phyloP scores from a whole-genome alignment of 805 yeast species.

The Ogataea corticis region DNA sequence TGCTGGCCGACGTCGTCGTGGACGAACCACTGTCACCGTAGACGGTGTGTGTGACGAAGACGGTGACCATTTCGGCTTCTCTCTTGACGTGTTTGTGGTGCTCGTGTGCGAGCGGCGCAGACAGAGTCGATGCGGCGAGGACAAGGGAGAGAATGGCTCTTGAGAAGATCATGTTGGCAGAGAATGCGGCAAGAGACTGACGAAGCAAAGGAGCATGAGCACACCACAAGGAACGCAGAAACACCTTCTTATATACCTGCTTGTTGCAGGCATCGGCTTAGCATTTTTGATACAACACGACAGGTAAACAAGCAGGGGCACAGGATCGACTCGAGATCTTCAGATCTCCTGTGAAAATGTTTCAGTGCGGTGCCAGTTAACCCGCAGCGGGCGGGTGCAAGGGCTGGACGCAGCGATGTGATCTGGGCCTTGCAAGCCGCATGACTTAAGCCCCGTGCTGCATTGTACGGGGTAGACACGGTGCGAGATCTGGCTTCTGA shows the following conservation, averaged over 20 bases:
- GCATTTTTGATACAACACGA: neutral
- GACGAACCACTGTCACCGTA: no score
- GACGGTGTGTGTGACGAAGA: conserved; percentile 22
- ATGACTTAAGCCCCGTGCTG: no score
- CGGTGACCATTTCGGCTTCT: conserved; percentile 42
- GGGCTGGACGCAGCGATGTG: neutral
- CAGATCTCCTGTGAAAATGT: conserved; percentile 1
- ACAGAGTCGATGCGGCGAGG: conserved; percentile 16
- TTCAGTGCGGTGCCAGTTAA: conserved; percentile 1
- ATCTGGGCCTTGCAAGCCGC: neutral
- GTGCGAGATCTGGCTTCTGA: neutral
- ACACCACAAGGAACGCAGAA: neutral
- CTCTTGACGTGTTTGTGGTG: conserved; percentile 50
- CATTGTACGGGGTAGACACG: conserved; percentile 2
- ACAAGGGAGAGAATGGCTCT: conserved; percentile 10
- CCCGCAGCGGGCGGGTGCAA: neutral
- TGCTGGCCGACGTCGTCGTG: neutral
- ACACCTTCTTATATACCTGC: neutral
- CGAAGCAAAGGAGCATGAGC: neutral
- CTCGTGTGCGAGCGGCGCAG: conserved; percentile 42
- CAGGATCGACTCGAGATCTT: neutral
- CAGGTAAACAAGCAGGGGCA: conserved; percentile 2
- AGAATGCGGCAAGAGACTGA: neutral
- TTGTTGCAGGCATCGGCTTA: neutral
- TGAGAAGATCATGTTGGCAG: conserved; percentile 9